Evolutionary conservation across 352 stramenopile genomes (phyloP).

Genomic region (Globisporangium ultimum): DNA sequence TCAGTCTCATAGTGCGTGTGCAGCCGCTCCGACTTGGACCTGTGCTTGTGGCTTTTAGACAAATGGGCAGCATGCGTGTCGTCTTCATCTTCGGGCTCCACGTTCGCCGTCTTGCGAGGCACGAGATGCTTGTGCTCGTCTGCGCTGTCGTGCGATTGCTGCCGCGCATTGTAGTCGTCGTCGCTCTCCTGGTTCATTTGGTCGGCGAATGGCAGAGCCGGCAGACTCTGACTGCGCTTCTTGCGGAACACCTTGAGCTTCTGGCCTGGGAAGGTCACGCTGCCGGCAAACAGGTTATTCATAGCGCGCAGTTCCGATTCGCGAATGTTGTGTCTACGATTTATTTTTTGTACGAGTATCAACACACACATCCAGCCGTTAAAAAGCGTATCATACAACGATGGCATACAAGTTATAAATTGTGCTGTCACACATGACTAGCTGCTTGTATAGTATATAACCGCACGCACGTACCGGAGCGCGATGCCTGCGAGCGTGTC

Average conservation of each 20-base stretch:
- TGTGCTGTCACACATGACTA: too few species aligned
- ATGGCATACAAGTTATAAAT: too few species aligned
- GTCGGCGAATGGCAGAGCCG: conserved; percentile 18
- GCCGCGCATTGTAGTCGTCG: conserved; percentile 2
- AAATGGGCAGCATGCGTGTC: too few species aligned
- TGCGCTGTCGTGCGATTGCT: conserved; percentile 6
- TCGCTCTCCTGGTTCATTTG: conserved; percentile 9
- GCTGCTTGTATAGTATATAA: too few species aligned
- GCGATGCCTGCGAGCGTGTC: conserved; percentile 46
- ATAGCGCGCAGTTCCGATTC: conserved; percentile 47
- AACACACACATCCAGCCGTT: not conserved
- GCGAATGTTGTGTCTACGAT: conserved; percentile 40
- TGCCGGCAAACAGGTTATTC: conserved; percentile 45
- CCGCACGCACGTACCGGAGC: conserved; percentile 20
- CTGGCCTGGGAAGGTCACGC: conserved; percentile 34
- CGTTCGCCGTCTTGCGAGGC: conserved; percentile 10
- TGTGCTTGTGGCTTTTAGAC: conserved; percentile 17
- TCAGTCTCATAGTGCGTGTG: conserved; percentile 26
- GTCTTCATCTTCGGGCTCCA: conserved; percentile 8
- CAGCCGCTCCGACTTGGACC: conserved; percentile 32
- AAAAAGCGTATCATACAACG: too few species aligned
- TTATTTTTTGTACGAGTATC: too few species aligned
- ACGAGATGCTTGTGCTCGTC: conserved; percentile 5
- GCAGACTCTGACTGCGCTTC: conserved; percentile 41
- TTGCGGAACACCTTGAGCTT: conserved; percentile 39